phyloP scores from a whole-genome alignment of 768 basidiomycete genomes.

The Asterophora parasitica region DNA sequence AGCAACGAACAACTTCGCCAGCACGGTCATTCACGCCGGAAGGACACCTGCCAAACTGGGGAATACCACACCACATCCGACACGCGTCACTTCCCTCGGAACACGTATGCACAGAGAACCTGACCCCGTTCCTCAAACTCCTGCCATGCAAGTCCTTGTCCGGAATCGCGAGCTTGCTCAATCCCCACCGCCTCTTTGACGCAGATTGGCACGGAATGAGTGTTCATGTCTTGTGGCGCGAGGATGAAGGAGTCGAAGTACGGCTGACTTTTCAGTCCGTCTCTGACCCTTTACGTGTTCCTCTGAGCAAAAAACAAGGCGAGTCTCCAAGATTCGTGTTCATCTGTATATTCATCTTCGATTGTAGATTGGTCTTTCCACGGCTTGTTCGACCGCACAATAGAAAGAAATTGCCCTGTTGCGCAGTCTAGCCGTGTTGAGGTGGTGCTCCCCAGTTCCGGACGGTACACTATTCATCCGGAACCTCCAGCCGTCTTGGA shows the following conservation, averaged over 20 bases:
- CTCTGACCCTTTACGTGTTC: constrained; percentile 65
- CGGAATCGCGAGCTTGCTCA: constrained; percentile 77
- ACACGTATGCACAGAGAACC: constrained; percentile 94
- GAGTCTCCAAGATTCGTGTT: constrained; percentile 5
- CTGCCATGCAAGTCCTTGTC: constrained; percentile 89
- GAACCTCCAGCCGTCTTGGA: constrained; percentile 37
- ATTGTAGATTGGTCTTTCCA: constrained; percentile 68
- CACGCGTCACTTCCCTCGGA: constrained; percentile 80
- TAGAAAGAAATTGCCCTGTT: constrained; percentile 66
- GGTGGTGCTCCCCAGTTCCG: constrained; percentile 41
- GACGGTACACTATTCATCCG: constrained; percentile 45
- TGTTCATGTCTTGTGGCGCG: constrained; percentile 66
- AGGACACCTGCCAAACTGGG: constrained; percentile 48
- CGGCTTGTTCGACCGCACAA: constrained; percentile 60
- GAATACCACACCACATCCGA: constrained; percentile 50
- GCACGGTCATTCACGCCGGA: constrained; percentile 54
- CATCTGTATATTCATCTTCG: constrained; percentile 3
- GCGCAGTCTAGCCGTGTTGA: constrained; percentile 54
- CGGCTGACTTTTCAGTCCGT: constrained; percentile 71
- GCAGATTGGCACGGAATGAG: constrained; percentile 90
- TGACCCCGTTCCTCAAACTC: constrained; percentile 93
- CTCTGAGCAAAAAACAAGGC: constrained; percentile 54
- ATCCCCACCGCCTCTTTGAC: constrained; percentile 83
- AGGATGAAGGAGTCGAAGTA: constrained; percentile 56
- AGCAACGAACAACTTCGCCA: constrained; percentile 71